These are phyloP conservation scores for Parathielavia hyrcaniae DNA, from an alignment of 495 filamentous ascomycete genomes.

Conservation along the genomic window DNA sequence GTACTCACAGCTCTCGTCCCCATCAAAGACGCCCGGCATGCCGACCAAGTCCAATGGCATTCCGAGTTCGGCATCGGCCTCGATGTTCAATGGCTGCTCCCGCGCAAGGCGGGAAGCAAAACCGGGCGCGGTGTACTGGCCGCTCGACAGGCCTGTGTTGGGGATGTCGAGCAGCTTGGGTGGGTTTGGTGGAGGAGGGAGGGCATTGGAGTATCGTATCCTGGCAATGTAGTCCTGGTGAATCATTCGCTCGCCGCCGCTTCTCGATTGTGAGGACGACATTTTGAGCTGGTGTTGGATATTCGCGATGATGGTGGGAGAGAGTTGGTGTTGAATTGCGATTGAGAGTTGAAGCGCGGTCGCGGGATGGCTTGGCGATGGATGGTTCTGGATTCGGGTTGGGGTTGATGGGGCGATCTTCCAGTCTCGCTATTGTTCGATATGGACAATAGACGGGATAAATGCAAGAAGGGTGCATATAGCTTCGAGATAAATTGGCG, in stretches of 20 bases:
- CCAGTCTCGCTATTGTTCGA: not conserved
- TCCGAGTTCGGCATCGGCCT: slow-evolving; percentile 93
- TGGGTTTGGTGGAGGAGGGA: slow-evolving; percentile 86
- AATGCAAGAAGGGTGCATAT: too few species aligned
- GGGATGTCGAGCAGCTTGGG: slow-evolving; percentile 96
- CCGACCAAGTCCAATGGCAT: slow-evolving; percentile 96
- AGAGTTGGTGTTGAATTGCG: not conserved
- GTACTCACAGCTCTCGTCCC: slow-evolving; percentile 85
- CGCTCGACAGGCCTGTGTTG: slow-evolving; percentile 73
- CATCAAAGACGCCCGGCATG: slow-evolving; percentile 88
- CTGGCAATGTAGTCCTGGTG: slow-evolving; percentile 96
- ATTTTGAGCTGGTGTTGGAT: slow-evolving; percentile 25
- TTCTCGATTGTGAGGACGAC: slow-evolving; percentile 39
- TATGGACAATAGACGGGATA: not conserved
- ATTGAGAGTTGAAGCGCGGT: not conserved
- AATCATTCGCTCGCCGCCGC: slow-evolving; percentile 55
- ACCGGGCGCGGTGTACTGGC: slow-evolving; percentile 75
- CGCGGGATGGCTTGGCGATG: not conserved
- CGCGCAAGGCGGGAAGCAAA: slow-evolving; percentile 83
- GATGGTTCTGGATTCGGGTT: not conserved
- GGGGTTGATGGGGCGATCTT: not conserved
- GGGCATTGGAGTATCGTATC: slow-evolving; percentile 86
- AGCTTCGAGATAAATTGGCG: too few species aligned
- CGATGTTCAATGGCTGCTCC: slow-evolving; percentile 90
- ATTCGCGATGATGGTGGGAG: not conserved